Evolutionary conservation across 257 asterid genomes (phyloP).

Genomic region (Solanum stenotomum): DNA sequence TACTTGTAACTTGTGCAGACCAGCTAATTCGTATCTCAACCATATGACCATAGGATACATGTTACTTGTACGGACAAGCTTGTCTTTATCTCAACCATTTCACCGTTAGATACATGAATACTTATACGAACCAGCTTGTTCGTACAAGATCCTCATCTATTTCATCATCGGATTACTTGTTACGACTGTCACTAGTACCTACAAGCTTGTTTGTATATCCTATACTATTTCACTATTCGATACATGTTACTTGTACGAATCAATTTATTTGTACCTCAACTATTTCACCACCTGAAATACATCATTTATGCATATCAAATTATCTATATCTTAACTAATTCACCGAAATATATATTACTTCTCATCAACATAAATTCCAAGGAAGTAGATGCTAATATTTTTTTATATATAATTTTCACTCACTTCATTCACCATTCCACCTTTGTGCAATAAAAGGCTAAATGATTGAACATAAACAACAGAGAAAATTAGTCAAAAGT

Average conservation of each 20-base stretch:
- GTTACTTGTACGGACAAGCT: background rate
- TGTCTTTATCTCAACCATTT: background rate
- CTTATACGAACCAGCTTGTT: background rate
- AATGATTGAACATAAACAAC: background rate
- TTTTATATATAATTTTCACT: background rate
- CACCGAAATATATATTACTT: background rate
- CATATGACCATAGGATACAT: background rate
- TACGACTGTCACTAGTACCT: background rate
- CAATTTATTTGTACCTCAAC: background rate
- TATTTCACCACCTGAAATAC: background rate
- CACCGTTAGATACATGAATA: background rate
- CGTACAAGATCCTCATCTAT: background rate
- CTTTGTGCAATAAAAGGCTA: background rate
- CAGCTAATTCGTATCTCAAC: background rate
- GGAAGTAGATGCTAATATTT: too few relatives aligned
- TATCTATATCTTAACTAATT: background rate
- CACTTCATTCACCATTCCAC: fast-evolving
- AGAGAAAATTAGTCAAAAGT: background rate
- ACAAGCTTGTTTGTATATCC: background rate
- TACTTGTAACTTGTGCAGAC: background rate
- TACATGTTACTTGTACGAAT: background rate
- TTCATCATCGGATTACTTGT: background rate
- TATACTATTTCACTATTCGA: background rate
- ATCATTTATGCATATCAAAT: background rate
- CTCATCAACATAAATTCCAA: background rate